Conservation (phyloP, 23 red algal genomes). For the Chondrus crispus region DNA sequence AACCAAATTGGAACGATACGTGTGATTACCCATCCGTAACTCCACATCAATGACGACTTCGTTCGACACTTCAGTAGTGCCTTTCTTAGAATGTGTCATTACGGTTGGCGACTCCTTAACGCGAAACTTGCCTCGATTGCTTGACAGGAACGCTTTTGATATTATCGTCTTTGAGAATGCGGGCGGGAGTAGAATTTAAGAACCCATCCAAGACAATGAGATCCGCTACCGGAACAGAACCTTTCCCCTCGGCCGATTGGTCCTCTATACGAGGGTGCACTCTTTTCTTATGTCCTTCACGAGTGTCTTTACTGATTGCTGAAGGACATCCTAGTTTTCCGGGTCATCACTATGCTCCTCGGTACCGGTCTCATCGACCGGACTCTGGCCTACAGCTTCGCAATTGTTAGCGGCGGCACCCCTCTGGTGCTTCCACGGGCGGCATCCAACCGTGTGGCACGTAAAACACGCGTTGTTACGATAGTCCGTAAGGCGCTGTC, state of each 20-base stretch:
- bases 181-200: not conserved
- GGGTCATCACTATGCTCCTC: not conserved
- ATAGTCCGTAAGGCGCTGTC: not conserved
- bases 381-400: not conserved
- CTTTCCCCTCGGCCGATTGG: too few relatives aligned
- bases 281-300: not conserved
- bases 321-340: conserved; percentile 32
- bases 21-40: not conserved
- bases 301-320: conserved; percentile 5
- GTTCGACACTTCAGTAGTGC: not conserved
- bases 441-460: conserved; percentile 4
- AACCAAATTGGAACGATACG: not conserved
- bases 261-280: not conserved
- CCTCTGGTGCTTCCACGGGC: conserved; percentile 8
- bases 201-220: not conserved
- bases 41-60: not conserved
- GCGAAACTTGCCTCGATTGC: not conserved
- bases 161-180: conserved; percentile 1
- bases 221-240: not conserved
- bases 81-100: not conserved
- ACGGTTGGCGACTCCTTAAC: not conserved
- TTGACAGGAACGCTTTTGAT: not conserved
- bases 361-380: not conserved
- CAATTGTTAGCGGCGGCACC: not conserved
- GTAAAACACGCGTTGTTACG: conserved; percentile 18